Base-by-base conservation (phyloP, 495 filamentous ascomycete genomes). In the Penicillium riverlandense region DNA sequence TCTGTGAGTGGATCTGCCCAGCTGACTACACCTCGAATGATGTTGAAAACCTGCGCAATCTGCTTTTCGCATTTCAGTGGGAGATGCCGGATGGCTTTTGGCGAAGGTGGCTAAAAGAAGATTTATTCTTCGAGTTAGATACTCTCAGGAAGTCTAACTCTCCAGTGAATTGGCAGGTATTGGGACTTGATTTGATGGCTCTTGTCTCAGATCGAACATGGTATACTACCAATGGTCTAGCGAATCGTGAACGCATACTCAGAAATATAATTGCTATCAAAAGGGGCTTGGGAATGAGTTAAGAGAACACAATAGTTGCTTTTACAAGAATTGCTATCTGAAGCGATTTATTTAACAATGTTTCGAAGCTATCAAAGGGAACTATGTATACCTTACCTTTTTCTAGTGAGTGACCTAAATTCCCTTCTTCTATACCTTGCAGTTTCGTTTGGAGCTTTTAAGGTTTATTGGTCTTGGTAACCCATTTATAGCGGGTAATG, bases 21-120 rank as follows among this genome's bases (percentile, higher is more conserved):
- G 11, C 29, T 8, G n/a, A 37, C 1, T 39, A 50, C 37, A 50
- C 38, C 6, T 11, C 2, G 10, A 11, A 32, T 29, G 33, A 43
- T 38, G 31, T 47, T 11, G 9, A 35, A 14, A 38, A 43, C 27
- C 28, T 43, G 30, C 31, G 15, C 11, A 47, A 51, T 47, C 40
- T 51, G 36, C 49, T 51, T 16, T 30, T 43, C 15, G 36, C 11
- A 11, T 47, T 51, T 46, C 29, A 39, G 4, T 51, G 44, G 43
- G 7, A 39, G 32, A 13, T 47, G 7, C 44, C 49, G 13, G 37
- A 32, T 10, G 43, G 35, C 22, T 47, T 51, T 28, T 51, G 44
- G 44, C 40, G 30, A 43, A 12, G 7, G 28, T 31, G 49, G 29
- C 35, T 47, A 2, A 13, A 35, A 10, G 40, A 47, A 34, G 14